These are phyloP conservation scores for Ochromonas danica DNA, from an alignment of 108 stramenopile genomes.

Conservation along the genomic window DNA sequence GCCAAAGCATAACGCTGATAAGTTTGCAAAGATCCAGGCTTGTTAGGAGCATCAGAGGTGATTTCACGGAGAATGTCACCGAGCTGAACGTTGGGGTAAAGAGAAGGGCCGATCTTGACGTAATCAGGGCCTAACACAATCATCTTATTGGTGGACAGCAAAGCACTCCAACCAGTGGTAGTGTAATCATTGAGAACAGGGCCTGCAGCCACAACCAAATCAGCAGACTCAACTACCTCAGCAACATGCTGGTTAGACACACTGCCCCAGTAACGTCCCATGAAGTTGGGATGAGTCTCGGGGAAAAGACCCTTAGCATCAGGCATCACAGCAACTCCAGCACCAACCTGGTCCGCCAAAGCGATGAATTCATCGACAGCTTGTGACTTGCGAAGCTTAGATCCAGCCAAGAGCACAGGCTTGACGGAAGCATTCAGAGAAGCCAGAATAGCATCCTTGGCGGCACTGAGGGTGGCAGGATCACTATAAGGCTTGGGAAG, in stretches of 20 bases:
- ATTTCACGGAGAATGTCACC: background rate
- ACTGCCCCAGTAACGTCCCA: conserved; percentile 37
- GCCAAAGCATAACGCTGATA: background rate
- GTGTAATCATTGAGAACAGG: conserved; percentile 34
- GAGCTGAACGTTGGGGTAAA: conserved; percentile 10
- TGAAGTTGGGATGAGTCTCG: conserved; percentile 25
- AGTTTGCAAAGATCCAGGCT: background rate
- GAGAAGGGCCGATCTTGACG: background rate
- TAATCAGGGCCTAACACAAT: background rate
- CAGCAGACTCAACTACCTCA: conserved; percentile 19
- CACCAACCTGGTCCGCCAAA: conserved; percentile 5
- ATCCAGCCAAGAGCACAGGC: conserved; percentile 23
- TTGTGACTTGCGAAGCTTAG: conserved; percentile 20
- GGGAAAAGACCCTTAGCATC: conserved; percentile 33
- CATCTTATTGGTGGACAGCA: conserved; percentile 4
- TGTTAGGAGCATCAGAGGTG: background rate
- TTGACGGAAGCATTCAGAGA: background rate
- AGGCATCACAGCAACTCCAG: conserved; percentile 31
- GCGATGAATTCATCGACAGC: conserved; percentile 19
- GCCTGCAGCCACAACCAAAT: conserved; percentile 22
- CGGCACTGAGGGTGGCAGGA: conserved; percentile 19
- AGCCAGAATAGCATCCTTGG: background rate
- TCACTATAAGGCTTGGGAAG: background rate
- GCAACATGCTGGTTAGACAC: conserved; percentile 4
- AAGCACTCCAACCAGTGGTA: conserved; percentile 18